Conservation (phyloP, 164 flowering plant species). For the Vitis rotundifolia region DNA sequence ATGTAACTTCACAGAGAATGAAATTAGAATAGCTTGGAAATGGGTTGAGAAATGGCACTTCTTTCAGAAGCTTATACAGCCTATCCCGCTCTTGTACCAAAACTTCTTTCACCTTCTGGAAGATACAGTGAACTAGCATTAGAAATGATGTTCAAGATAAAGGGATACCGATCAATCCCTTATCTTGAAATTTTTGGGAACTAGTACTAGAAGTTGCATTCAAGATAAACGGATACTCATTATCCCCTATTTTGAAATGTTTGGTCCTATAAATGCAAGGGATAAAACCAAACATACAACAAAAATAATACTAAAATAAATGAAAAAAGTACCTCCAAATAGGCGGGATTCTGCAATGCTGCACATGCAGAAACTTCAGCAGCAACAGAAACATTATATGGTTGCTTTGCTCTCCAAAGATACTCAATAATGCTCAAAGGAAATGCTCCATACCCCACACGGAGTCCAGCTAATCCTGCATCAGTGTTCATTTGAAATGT, state of each 20-base stretch:
- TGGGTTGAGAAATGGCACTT: constrained; percentile 81
- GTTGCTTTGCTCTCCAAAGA: constrained; percentile 98
- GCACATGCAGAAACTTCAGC: constrained; percentile 97
- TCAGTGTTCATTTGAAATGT: neutral
- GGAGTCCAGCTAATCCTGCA: constrained; percentile 93
- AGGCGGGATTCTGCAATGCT: constrained; percentile 82
- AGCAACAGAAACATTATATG: constrained; percentile 97
- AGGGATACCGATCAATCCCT: neutral
- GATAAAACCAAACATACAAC: neutral
- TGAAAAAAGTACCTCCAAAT: constrained; percentile 69
- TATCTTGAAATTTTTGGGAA: neutral
- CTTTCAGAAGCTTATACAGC: constrained; percentile 68
- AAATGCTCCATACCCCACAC: constrained; percentile 98
- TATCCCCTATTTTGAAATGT: no score
- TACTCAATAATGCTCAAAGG: constrained; percentile 87
- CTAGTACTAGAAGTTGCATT: no score
- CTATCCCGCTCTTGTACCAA: constrained; percentile 83
- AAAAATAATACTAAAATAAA: neutral
- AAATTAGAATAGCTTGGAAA: constrained; percentile 94
- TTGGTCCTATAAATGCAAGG: no score
- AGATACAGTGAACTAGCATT: constrained; percentile 19
- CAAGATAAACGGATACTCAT: no score
- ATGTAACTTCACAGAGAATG: constrained; percentile 87
- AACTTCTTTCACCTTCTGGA: constrained; percentile 79
- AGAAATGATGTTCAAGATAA: constrained; percentile 8